Evolutionary conservation across 2,329 filamentous ascomycete genomes (phyloP), one percentile per base, ranked within the genome.

Genomic region (Pseudopyrenochaeta lycopersici): DNA sequence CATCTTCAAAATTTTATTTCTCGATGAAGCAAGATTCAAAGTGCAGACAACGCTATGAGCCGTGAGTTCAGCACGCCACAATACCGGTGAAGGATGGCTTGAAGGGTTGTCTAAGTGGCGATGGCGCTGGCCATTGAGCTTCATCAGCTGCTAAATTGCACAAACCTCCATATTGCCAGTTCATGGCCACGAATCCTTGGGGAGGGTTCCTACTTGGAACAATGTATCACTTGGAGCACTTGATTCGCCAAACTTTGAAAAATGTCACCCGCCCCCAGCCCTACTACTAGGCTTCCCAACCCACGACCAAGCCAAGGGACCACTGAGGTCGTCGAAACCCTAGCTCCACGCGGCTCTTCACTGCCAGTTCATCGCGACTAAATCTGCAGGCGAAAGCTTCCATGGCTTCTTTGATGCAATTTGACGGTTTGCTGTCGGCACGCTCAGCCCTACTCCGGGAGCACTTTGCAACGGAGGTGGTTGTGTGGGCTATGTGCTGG

Each of bases 401-500:
- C 12, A 42, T 35, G 31, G 36, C 36, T 47, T 49, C 20, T 38
- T n/a, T 14, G 15, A 23, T 49, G 40, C 54, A 23, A 67, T 60
- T 66, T 53, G 62, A 52, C 36, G 38, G 18, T 17, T 12, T 33
- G 41, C 32, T 52, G 40, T 32, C 49, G 36, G 38, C 41, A 23
- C 20, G 32, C 27, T 46, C 60, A 61, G 58, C 58, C 56, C 50
- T 60, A 60, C 56, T 30, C 15, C 23, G 30, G 36, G 53, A 44
- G 39, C 36, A 49, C 36, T 47, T 39, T 41, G 49, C 18, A 30
- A 31, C 35, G 20, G 27, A 39, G 46, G 49, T 43, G 59, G 44
- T 53, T 56, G 54, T 50, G 43, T 63, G 54, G 60, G 54, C 43
- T 62, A 70, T 71, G 68, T 65, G 68, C 52, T 71, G 68, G 63